These are phyloP conservation scores for Leptosphaerulina australis DNA, from an alignment of 2,329 filamentous ascomycete species.

Conservation along the genomic window DNA sequence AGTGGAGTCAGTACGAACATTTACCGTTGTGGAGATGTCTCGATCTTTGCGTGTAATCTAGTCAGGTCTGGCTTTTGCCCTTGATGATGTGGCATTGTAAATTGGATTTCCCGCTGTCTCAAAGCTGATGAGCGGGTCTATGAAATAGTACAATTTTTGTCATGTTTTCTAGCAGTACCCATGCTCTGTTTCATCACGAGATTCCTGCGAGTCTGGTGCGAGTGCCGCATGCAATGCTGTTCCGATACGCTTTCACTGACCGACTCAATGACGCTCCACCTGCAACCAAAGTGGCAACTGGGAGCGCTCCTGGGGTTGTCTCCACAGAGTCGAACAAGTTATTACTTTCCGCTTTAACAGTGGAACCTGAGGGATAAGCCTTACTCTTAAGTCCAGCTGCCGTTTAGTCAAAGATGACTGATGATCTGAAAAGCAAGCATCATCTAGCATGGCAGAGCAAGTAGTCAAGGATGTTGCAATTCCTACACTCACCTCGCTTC, in stretches of 20 bases:
- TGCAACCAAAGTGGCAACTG: background rate
- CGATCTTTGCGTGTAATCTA: conserved; percentile 21
- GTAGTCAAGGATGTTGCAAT: background rate
- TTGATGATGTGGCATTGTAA: conserved; percentile 4
- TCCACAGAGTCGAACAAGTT: background rate
- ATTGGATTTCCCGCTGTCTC: background rate
- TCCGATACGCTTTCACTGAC: background rate
- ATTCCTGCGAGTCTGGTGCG: background rate
- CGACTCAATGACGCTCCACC: conserved; percentile 4
- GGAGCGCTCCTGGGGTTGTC: background rate
- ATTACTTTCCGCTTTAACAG: background rate
- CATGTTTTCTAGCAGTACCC: background rate
- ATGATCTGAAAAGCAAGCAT: background rate
- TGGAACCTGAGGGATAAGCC: background rate
- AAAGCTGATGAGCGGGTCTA: conserved; percentile 3
- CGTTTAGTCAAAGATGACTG: background rate
- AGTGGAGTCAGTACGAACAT: background rate
- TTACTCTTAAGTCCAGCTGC: background rate
- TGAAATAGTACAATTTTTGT: conserved; percentile 5
- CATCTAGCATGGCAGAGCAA: background rate
- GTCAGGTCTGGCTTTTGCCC: conserved; percentile 14
- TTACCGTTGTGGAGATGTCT: conserved; percentile 9
- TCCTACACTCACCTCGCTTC: too few species aligned
- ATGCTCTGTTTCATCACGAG: background rate
- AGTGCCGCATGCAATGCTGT: background rate